Percentiles rank a stretch among this genome's conserved stretches.
Evolutionary conservation across 495 filamentous ascomycete genomes (phyloP).

Genomic region (Pyrenula massariospora): DNA sequence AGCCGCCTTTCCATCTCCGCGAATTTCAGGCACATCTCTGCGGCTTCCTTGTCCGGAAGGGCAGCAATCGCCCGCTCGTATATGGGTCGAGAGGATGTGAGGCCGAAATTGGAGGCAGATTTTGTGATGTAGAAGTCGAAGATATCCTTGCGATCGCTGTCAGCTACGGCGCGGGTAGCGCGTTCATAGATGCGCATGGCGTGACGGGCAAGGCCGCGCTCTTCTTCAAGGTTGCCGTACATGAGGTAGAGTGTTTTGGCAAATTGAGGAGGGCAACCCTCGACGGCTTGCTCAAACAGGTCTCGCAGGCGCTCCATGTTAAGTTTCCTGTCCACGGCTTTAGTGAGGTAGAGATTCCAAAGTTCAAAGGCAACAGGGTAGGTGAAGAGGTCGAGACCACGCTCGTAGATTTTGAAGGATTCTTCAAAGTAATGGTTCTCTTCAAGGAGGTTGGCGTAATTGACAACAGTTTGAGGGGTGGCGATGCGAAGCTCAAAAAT

Average conservation of each 20-base stretch:
- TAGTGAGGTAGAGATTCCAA: slow-evolving; percentile 97
- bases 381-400: slow-evolving; percentile 90
- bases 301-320: slow-evolving; percentile 89
- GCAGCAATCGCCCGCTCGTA: slow-evolving; percentile 92
- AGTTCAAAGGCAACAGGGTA: slow-evolving; percentile 97
- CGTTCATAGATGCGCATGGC: slow-evolving; percentile 99
- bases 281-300: slow-evolving; percentile 93
- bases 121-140: slow-evolving; percentile 99
- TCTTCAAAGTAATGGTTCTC: slow-evolving; percentile 96
- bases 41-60: slow-evolving; percentile 85
- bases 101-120: slow-evolving; percentile 92
- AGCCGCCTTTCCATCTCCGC: slow-evolving; percentile 96
- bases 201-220: slow-evolving; percentile 87
- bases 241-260: slow-evolving; percentile 93
- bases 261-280: slow-evolving; percentile 90
- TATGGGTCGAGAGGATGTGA: slow-evolving; percentile 90
- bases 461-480: slow-evolving; percentile 95
- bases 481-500: slow-evolving; percentile 98
- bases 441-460: slow-evolving; percentile 93
- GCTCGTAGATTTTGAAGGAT: slow-evolving; percentile 93
- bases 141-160: slow-evolving; percentile 93
- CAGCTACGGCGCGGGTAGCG: slow-evolving; percentile 87
- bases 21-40: slow-evolving; percentile 98
- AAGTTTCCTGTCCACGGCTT: slow-evolving; percentile 91
- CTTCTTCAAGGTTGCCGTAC: slow-evolving; percentile 97